Percentiles rank a stretch among this genome's conserved stretches.
These are phyloP conservation scores for Paecilomyces dactylethromorphus DNA, from an alignment of 2,329 filamentous ascomycete genomes.

Conservation along the genomic window DNA sequence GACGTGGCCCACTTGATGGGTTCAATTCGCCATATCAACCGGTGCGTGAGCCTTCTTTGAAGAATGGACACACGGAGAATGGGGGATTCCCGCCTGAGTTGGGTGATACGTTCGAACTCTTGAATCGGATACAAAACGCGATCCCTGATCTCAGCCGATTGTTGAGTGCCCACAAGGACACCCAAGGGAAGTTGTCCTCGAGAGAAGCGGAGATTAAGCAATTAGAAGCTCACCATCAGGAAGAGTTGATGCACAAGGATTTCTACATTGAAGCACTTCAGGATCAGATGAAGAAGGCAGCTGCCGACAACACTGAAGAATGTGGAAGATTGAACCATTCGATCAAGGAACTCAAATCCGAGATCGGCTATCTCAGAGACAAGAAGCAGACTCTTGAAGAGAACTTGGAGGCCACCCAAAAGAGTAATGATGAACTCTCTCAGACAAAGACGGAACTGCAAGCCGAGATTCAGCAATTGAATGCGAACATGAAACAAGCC, in stretches of 20 bases:
- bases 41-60: conserved; percentile 20
- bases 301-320: conserved; percentile 46
- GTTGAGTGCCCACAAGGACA: conserved; percentile 43
- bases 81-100: neutral
- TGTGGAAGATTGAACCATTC: conserved; percentile 34
- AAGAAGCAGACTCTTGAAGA: conserved; percentile 47
- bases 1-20: conserved; percentile 22
- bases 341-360: conserved; percentile 43
- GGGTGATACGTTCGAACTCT: conserved; percentile 31
- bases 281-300: conserved; percentile 43
- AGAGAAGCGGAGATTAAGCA: conserved; percentile 46
- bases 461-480: conserved; percentile 29
- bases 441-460: conserved; percentile 40
- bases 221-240: conserved; percentile 43
- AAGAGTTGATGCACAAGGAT: conserved; percentile 47
- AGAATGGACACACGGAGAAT: conserved; percentile 14
- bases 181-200: conserved; percentile 43
- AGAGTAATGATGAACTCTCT: conserved; percentile 39
- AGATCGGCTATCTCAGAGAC: conserved; percentile 47
- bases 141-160: conserved; percentile 42
- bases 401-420: conserved; percentile 37
- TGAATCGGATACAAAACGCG: conserved; percentile 39
- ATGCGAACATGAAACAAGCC: conserved; percentile 32
- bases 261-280: conserved; percentile 47
- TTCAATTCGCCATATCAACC: conserved; percentile 24